Base-by-base conservation (phyloP, 2,329 filamentous ascomycete genomes). In the Massarina eburnea region DNA sequence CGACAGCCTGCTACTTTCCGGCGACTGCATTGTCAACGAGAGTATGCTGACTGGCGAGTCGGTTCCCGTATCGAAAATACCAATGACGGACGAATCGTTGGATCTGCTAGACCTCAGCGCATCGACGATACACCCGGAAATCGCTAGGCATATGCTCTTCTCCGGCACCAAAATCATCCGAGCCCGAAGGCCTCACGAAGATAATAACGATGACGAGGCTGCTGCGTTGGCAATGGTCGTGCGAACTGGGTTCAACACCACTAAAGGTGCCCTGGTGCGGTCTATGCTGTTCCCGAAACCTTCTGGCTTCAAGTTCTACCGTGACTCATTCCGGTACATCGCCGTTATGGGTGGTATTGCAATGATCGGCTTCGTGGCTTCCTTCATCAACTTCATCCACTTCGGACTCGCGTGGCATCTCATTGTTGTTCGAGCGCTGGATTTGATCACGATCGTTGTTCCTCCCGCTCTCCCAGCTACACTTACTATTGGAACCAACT, bases 211-310 rank as follows among this genome's bases (percentile, higher is more conserved):
- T 39, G 89, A 92, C 41, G 91, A 97, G 70, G 92, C 89, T 35
- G 91, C 92, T 46, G 92, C 90, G 1, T 77, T 99, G 27, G 94
- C 92, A 10, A 85, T 99, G 72, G 91, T 96, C 14, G 85, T 96
- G 21, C 83, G 94, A 51, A 99, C 91, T 2, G 94, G 94, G 1
- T 99, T 99, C 73, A 95, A 95, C 67, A 99, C 94, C 0, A 99
- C 94, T 1, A 99, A 99, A 68, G 94, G 94, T 19, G 89, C 94
- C 8, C 76, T 99, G 15, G 91, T 99, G 48, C 87, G 94, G 19
- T 97, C 94, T 1, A 99, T 99, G 92, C 80, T 99, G 29, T 99
- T 99, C 66, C 95, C 94, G 0, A 99, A 99, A 64, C 94, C 94
- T 1, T 96, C 92, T 1, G 92, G 92, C 0, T 99, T 99, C 81